phyloP scores from a whole-genome alignment of 1,139 yeast genomes.

The Protomyces arabidopsidicola region DNA sequence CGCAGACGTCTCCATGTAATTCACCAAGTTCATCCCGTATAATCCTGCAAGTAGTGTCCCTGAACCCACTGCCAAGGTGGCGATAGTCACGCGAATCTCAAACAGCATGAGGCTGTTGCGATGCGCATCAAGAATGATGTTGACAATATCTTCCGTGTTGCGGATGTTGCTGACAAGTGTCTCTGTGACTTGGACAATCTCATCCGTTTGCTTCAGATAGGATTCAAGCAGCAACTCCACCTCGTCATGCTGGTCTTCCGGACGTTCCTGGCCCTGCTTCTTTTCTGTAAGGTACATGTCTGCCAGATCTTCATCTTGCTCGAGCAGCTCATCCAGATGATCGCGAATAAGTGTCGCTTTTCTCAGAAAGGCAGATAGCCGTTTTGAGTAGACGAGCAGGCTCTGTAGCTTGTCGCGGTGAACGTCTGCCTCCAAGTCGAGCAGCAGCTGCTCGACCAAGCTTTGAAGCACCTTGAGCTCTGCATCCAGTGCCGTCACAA shows the following conservation, averaged over 20 bases:
- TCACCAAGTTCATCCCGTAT: slow-evolving; percentile 92
- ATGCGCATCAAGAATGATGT: slow-evolving; percentile 89
- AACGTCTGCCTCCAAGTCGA: slow-evolving; percentile 78
- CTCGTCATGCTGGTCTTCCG: slow-evolving; percentile 49
- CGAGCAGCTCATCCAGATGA: slow-evolving; percentile 79
- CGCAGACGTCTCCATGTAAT: slow-evolving; percentile 73
- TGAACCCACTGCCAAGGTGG: slow-evolving; percentile 76
- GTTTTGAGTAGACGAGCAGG: slow-evolving; percentile 73
- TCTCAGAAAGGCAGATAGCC: slow-evolving; percentile 73
- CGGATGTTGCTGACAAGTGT: slow-evolving; percentile 76
- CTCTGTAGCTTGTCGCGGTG: slow-evolving; percentile 78
- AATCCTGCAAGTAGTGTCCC: slow-evolving; percentile 75
- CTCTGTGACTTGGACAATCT: slow-evolving; percentile 89
- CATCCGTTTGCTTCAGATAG: slow-evolving; percentile 92
- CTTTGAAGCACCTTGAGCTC: slow-evolving; percentile 73
- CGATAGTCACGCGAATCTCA: slow-evolving; percentile 64
- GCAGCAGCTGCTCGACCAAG: slow-evolving; percentile 69
- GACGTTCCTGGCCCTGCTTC: slow-evolving; percentile 38
- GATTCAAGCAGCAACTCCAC: slow-evolving; percentile 87
- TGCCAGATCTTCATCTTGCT: slow-evolving; percentile 77
- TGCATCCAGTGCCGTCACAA: slow-evolving; percentile 74
- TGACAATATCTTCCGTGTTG: slow-evolving; percentile 93
- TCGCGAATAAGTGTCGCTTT: slow-evolving; percentile 78
- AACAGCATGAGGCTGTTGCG: slow-evolving; percentile 88
- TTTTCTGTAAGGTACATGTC: slow-evolving; percentile 70